Percentiles rank a stretch among this genome's conserved stretches.
phyloP scores from a whole-genome alignment of 2,329 filamentous ascomycete genomes.

The Colletotrichum incanum region DNA sequence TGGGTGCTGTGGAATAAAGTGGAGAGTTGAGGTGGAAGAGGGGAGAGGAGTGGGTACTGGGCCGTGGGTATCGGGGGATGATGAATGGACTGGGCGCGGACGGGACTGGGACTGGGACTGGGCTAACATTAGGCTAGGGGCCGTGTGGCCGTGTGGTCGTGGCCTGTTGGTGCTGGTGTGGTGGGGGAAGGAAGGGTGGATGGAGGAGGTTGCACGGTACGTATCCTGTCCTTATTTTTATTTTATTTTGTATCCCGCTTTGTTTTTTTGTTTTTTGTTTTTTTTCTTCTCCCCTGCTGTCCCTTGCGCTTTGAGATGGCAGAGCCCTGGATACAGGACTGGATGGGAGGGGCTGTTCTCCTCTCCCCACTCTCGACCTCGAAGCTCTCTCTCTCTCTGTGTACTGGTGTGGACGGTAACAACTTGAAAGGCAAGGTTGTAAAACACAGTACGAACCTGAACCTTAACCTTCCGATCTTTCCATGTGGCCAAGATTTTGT shows the following conservation, averaged over 20 bases:
- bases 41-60: slow-evolving; percentile 3
- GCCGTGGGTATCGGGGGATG: slow-evolving; percentile 18
- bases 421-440: neutral
- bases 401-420: neutral
- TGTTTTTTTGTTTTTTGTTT: no score
- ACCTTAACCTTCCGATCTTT: neutral
- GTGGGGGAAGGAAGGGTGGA: slow-evolving; percentile 6
- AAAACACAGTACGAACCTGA: neutral
- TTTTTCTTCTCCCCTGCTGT: neutral
- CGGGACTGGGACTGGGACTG: slow-evolving; percentile 5
- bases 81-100: slow-evolving; percentile 33
- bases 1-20: slow-evolving; percentile 13
- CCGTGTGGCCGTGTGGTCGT: slow-evolving; percentile 34
- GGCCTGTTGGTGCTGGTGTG: slow-evolving; percentile 18
- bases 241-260: neutral
- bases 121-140: slow-evolving; percentile 33
- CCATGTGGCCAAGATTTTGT: neutral
- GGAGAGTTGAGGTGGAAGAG: slow-evolving; percentile 6
- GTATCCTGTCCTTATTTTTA: slow-evolving; percentile 1
- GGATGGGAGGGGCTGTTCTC: slow-evolving; percentile 1
- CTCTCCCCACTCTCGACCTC: neutral
- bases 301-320: slow-evolving; percentile 25
- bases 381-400: neutral
- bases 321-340: slow-evolving; percentile 25
- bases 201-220: neutral